Percentiles rank a stretch among this genome's conserved stretches.
These are phyloP conservation scores for Solanum bulbocastanum DNA, from an alignment of 257 asterid species.

Conservation along the genomic window DNA sequence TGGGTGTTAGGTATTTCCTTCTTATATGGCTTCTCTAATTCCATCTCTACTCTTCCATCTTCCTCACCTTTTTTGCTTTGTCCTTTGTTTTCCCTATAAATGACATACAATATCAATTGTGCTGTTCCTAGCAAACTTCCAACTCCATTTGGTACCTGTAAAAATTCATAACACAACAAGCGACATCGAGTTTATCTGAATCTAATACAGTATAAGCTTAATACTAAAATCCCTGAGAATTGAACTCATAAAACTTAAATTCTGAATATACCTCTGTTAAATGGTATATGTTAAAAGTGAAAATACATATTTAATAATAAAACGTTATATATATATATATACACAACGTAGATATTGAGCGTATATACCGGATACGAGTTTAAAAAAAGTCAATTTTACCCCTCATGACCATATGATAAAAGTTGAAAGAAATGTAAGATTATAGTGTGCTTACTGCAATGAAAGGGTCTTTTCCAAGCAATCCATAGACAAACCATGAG, in stretches of 20 bases:
- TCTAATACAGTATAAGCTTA: background rate
- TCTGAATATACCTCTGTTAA: background rate
- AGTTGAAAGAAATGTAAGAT: background rate
- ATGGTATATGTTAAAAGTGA: background rate
- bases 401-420: background rate
- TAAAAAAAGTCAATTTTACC: background rate
- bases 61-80: conserved; percentile 8
- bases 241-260: background rate
- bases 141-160: conserved; percentile 71
- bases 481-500: conserved; percentile 68
- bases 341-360: background rate
- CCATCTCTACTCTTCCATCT: conserved; percentile 29
- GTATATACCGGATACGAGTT: background rate
- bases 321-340: background rate
- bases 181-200: background rate
- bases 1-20: background rate
- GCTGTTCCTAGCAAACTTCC: conserved; percentile 58
- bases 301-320: background rate
- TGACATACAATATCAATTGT: conserved; percentile 50
- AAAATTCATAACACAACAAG: background rate
- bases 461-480: conserved; percentile 59
- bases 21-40: conserved; percentile 4
- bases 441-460: conserved; percentile 34
- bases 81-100: conserved; percentile 38
- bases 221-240: background rate